phyloP scores from a whole-genome alignment of 2,329 filamentous ascomycete species.

The Shiraia bambusicola region DNA sequence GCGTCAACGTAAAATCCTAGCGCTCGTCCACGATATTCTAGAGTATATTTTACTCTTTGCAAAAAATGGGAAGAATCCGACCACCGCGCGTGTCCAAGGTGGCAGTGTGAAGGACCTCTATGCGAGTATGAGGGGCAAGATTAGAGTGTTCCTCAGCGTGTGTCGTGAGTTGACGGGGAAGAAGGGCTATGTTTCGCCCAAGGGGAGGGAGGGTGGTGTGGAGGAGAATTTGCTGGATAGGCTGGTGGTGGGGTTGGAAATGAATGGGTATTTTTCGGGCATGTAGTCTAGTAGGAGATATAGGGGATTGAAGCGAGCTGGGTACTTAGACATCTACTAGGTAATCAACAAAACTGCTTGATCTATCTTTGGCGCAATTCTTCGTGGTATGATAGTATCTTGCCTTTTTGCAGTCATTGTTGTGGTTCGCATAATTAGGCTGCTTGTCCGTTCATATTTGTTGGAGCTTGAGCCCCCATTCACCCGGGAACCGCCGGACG shows the following conservation, averaged over 20 bases:
- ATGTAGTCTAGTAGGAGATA: conserved; percentile 2
- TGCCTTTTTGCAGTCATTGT: too few relatives aligned
- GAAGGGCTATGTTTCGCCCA: conserved; percentile 47
- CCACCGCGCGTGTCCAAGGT: conserved; percentile 21
- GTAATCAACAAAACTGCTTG: too few relatives aligned
- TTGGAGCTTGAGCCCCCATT: too few relatives aligned
- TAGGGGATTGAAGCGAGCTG: too few relatives aligned
- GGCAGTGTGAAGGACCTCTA: conserved; percentile 56
- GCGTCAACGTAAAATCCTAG: conserved; percentile 71
- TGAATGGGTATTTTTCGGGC: conserved; percentile 64
- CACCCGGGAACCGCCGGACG: too few relatives aligned
- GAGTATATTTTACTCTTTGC: conserved; percentile 67
- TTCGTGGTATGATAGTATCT: too few relatives aligned
- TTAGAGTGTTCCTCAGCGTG: conserved; percentile 72
- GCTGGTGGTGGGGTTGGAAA: conserved; percentile 69
- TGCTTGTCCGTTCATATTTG: too few relatives aligned
- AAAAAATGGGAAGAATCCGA: conserved; percentile 30
- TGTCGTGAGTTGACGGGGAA: conserved; percentile 68
- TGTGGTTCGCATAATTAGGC: too few relatives aligned
- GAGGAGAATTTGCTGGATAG: conserved; percentile 65
- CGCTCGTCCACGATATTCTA: conserved; percentile 76
- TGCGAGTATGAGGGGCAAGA: conserved; percentile 66
- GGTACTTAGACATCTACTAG: too few relatives aligned
- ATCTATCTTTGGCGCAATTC: too few relatives aligned
- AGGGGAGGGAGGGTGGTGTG: conserved; percentile 39